Evolutionary conservation across 768 basidiomycete species (phyloP), one percentile per base, ranked within the genome.

Genomic region (Serendipita indica): DNA sequence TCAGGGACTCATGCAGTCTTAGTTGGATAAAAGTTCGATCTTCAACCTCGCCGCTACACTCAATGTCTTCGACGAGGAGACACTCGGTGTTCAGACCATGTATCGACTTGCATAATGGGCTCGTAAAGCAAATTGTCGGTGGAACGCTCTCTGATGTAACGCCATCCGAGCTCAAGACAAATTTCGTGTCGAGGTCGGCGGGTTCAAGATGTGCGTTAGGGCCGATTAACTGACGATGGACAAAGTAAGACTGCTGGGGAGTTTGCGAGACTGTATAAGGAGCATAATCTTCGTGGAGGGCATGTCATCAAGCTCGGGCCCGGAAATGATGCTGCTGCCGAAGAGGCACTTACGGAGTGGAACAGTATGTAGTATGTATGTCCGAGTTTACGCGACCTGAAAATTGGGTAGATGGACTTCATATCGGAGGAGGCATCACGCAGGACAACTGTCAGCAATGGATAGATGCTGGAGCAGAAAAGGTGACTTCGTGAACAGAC

Each of bases 91-190:
- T 96, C 73, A 77, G 85, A 59, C 96, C 96, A 18, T 99, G 96
- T 69, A 97, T 99, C 65, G 96, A 99, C 71, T 79, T 99, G 14
- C 96, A 99, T 71, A 79, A 84, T 60, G 96, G 96, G 3, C 77
- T 90, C 65, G 96, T 99, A 60, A 98, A 98, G 72, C 96, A 99
- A 72, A 97, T 99, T 58, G 89, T 99, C 13, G 96, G 96, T 39
- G 90, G 93, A 2, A 93, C 91, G 3, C 77, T 99, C 30, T 87
- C 86, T 18, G 85, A 89, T 56, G 64, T 69, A 22, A 68, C 78
- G 33, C 79, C 85, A 4, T 71, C 75, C 22, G 68, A 67, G 37
- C 75, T 96, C 63, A 79, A 78, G 69, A 93, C 89, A 20, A 98
- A 99, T 69, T 98, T 93, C 66, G 81, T 96, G 39, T 81, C 93